These are phyloP conservation scores for Vitis riparia DNA, from an alignment of 164 flowering plant genomes.

Conservation along the genomic window DNA sequence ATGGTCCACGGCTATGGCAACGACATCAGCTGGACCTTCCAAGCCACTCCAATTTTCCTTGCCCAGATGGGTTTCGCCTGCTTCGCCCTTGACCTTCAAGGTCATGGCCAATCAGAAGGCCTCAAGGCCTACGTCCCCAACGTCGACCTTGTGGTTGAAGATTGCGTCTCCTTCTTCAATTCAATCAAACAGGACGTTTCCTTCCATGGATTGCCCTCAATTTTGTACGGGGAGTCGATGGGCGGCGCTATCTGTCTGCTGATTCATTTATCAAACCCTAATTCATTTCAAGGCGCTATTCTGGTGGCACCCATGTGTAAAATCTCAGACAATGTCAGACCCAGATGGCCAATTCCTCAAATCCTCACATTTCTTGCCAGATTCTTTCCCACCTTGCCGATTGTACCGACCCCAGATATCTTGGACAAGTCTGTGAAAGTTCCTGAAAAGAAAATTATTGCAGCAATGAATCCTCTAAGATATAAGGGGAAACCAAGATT, in stretches of 20 bases:
- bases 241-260: constrained; percentile 84
- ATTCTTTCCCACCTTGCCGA: constrained; percentile 64
- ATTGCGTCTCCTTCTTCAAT: constrained; percentile 62
- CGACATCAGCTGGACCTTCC: constrained; percentile 91
- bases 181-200: constrained; percentile 32
- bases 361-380: constrained; percentile 48
- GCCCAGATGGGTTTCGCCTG: constrained; percentile 78
- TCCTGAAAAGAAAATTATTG: constrained; percentile 56
- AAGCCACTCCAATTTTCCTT: constrained; percentile 72
- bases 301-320: constrained; percentile 86
- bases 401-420: constrained; percentile 76
- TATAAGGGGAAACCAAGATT: constrained; percentile 75
- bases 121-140: constrained; percentile 73
- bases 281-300: constrained; percentile 58
- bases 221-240: constrained; percentile 87
- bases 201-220: constrained; percentile 43
- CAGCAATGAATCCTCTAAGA: constrained; percentile 61
- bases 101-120: constrained; percentile 84
- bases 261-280: constrained; percentile 46
- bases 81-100: constrained; percentile 79
- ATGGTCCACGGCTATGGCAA: constrained; percentile 95
- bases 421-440: constrained; percentile 70
- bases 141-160: constrained; percentile 58
- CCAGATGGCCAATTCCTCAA: constrained; percentile 82
- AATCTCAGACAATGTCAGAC: constrained; percentile 75